Evolutionary conservation across 2,329 filamentous ascomycete genomes (phyloP).

Genomic region (Coniochaeta sp.): DNA sequence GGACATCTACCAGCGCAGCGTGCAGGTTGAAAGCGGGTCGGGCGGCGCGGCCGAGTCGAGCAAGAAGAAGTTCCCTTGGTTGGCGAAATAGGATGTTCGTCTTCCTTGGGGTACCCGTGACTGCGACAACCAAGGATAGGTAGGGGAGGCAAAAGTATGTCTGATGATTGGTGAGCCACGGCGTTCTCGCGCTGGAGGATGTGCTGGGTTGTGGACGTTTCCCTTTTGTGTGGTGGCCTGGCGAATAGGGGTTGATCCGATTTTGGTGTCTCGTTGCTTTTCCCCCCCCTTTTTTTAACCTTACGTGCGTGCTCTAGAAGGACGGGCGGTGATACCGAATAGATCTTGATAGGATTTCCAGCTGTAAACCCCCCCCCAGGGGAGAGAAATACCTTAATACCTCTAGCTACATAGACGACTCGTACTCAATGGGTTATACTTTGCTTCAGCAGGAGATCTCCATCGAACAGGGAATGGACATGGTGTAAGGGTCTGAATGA

Average conservation of each 20-base stretch:
- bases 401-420: no score
- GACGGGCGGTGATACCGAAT: background rate
- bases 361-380: no score
- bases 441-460: no score
- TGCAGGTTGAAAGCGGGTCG: slow-evolving; percentile 47
- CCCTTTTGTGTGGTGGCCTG: background rate
- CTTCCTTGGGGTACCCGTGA: background rate
- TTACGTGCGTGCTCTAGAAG: background rate
- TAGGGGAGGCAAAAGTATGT: no score
- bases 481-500: no score
- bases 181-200: background rate
- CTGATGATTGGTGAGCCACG: background rate
- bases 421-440: no score
- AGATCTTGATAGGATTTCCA: background rate
- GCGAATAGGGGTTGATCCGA: background rate
- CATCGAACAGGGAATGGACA: no score
- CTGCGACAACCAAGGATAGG: background rate
- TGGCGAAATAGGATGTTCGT: slow-evolving; percentile 35
- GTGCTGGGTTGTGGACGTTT: background rate
- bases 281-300: no score
- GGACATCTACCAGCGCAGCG: slow-evolving; percentile 58
- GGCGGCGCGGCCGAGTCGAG: slow-evolving; percentile 36
- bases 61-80: slow-evolving; percentile 63
- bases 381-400: no score
- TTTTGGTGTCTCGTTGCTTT: background rate